Base-by-base conservation (phyloP, 768 basidiomycete genomes). In the Tylopilus subfusipes region DNA sequence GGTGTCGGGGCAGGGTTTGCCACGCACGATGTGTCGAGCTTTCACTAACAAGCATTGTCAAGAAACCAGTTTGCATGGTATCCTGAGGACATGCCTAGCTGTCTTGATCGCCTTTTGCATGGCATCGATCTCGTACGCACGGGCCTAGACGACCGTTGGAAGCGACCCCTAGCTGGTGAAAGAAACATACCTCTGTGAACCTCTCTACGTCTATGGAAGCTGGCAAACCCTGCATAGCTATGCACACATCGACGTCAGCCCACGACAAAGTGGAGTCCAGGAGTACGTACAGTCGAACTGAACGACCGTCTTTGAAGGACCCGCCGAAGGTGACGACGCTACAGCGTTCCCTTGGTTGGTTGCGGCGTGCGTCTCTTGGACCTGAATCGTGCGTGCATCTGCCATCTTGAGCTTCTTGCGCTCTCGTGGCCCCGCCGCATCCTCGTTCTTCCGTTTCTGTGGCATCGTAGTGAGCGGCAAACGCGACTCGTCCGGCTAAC, bases 1-100 rank as follows among this genome's bases (percentile, higher is more conserved):
- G 78, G 71, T 94, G 91, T 18, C 96, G 82, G 12, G 96, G 96
- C 8, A 98, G 80, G 11, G 88, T 85, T 71, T 99, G 96, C 85
- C 95, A 99, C 5, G 85, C 90, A 54, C 94, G 79, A 52, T 89
- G 85, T 0, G 88, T 90, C 16, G 87, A 81, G 60, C 79, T 80
- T 9, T 78, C 77, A 51, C 91, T 94, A 56, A 5, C 52, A 48
- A 27, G 5, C 2, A 16, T 1, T 14, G 39, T 63, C 50, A 59
- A 34, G 12, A 48, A 25, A 18, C 6, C 0, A 8, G 16, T 3
- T 12, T 29, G 0, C 3, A 3, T 6, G 2, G 1, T 30, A 19
- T 1, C 0, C 13, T 8, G 11, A 14, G 2, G 42, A 50, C 55
- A 56, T 59, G 85, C 93, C 85, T 81, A 34, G 92, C 87, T 31